Conservation (phyloP, 2,329 filamentous ascomycete genomes). For the Huntiella moniliformis region DNA sequence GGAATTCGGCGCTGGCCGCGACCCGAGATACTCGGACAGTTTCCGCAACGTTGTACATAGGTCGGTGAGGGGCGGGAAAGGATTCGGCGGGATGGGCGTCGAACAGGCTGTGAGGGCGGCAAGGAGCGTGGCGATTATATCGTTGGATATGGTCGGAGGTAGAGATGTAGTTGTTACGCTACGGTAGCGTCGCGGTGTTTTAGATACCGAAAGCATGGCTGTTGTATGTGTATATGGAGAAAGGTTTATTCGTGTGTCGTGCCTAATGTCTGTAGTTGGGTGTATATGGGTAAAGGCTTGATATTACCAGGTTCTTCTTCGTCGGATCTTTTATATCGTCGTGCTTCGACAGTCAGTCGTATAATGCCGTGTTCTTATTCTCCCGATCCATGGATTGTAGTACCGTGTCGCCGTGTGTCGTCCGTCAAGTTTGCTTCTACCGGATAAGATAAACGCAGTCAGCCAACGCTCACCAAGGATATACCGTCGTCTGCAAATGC, state of each 20-base stretch:
- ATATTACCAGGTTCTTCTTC: too few species aligned
- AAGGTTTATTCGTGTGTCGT: neutral
- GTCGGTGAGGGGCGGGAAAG: slow-evolving; percentile 28
- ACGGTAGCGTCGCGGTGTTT: slow-evolving; percentile 37
- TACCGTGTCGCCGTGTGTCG: neutral
- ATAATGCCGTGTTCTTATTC: neutral
- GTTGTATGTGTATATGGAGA: neutral
- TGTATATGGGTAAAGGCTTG: too few species aligned
- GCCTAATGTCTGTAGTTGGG: neutral
- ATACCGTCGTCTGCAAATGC: too few species aligned
- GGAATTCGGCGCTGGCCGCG: slow-evolving; percentile 26
- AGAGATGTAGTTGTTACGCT: slow-evolving; percentile 45
- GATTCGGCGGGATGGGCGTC: slow-evolving; percentile 12
- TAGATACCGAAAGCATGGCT: slow-evolving; percentile 7
- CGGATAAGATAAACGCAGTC: too few species aligned
- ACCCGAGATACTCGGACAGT: slow-evolving; percentile 44
- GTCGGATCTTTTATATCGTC: too few species aligned
- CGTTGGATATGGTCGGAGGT: slow-evolving; percentile 38
- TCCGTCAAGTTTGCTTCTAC: too few species aligned
- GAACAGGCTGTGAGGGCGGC: slow-evolving; percentile 26
- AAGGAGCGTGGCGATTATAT: slow-evolving; percentile 37
- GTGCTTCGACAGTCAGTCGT: too few species aligned
- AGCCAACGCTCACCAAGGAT: too few species aligned
- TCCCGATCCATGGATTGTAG: neutral
- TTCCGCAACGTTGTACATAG: slow-evolving; percentile 40